Percentiles rank a stretch among this genome's conserved stretches.
Conservation (phyloP, 306 rosid species). For the Acmispon strigosus region DNA sequence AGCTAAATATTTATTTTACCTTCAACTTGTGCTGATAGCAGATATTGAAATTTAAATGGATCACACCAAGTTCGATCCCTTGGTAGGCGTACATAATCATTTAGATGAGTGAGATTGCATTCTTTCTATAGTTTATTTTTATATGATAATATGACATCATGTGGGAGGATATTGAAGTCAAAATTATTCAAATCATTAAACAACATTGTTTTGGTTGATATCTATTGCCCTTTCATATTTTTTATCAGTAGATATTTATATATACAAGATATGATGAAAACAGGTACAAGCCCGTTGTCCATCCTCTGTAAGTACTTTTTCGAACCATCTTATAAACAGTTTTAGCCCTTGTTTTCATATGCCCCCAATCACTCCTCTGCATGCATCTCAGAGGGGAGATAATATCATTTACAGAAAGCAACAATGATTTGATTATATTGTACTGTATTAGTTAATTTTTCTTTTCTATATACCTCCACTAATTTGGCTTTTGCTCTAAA, state of each 20-base stretch:
- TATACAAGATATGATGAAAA: neutral
- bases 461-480: neutral
- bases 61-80: neutral
- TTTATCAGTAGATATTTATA: neutral
- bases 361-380: neutral
- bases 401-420: neutral
- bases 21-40: neutral
- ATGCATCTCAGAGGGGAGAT: neutral
- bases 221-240: neutral
- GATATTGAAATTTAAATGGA: neutral
- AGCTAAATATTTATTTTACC: neutral
- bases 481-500: constrained; percentile 6
- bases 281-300: neutral
- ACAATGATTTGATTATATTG: neutral
- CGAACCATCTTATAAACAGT: neutral
- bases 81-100: neutral
- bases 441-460: neutral
- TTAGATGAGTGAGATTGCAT: neutral
- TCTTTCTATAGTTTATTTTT: neutral
- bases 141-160: neutral
- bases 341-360: neutral
- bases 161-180: neutral
- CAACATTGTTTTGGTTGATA: neutral
- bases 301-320: neutral
- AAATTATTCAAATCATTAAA: neutral